A percentile compares a stretch with the other conserved stretches of the same genome.
These are phyloP conservation scores for Podaxis rugospora DNA, from an alignment of 768 basidiomycete genomes.

Conservation along the genomic window DNA sequence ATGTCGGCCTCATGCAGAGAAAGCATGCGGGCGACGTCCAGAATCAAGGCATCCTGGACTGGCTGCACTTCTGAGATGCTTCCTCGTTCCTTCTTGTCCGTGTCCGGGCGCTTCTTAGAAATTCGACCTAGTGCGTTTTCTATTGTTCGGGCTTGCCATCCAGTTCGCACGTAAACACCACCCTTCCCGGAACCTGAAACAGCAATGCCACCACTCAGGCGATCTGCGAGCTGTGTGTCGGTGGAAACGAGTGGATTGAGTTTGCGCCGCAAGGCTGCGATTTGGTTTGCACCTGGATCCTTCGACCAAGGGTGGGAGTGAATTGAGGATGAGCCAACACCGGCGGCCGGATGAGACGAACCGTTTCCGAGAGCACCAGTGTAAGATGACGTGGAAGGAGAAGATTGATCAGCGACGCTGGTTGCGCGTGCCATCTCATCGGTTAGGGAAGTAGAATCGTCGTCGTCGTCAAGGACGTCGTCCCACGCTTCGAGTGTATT, in stretches of 20 bases:
- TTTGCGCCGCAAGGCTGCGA: constrained; percentile 53
- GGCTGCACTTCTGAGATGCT: constrained; percentile 28
- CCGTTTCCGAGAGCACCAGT: constrained; percentile 18
- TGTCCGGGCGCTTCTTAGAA: constrained; percentile 26
- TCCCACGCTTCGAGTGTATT: constrained; percentile 59
- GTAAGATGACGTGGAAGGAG: constrained; percentile 35
- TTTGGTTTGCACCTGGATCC: constrained; percentile 31
- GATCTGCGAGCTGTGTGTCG: constrained; percentile 63
- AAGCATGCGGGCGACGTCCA: constrained; percentile 59
- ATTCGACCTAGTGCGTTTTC: constrained; percentile 45
- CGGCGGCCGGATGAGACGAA: constrained; percentile 24
- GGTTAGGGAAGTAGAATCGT: constrained; percentile 25
- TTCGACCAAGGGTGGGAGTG: constrained; percentile 21
- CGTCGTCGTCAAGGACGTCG: constrained; percentile 48
- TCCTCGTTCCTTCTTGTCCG: constrained; percentile 27
- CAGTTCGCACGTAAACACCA: constrained; percentile 71
- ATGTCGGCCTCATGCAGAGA: constrained; percentile 59
- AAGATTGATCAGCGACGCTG: constrained; percentile 34
- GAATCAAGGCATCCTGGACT: constrained; percentile 50
- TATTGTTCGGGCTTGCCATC: constrained; percentile 73
- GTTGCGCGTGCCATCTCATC: constrained; percentile 23
- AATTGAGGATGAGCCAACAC: constrained; percentile 22
- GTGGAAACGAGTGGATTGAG: constrained; percentile 56
- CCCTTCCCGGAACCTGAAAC: constrained; percentile 76
- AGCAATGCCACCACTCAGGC: constrained; percentile 68